phyloP scores from a whole-genome alignment of 768 basidiomycete species.

The Termitomyces heimii region DNA sequence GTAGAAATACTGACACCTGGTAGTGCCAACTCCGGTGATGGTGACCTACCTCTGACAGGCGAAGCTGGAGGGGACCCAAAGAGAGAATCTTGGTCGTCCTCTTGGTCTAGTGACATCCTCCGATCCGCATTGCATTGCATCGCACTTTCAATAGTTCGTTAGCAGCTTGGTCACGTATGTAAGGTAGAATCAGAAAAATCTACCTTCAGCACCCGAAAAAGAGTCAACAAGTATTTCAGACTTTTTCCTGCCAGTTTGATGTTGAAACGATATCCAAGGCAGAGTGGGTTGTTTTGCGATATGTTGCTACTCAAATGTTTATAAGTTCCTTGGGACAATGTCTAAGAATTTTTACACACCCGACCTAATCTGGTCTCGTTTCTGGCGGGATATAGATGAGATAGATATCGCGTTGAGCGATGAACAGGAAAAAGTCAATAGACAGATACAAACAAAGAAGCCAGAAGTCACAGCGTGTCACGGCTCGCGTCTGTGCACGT shows the following conservation, averaged over 20 bases:
- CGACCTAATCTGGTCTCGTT: not conserved
- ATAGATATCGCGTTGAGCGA: not conserved
- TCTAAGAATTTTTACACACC: not conserved
- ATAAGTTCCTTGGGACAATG: not conserved
- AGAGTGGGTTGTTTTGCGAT: not conserved
- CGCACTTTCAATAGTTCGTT: constrained; percentile 11
- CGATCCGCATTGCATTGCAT: constrained; percentile 14
- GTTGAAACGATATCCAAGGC: not conserved
- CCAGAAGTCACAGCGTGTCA: not conserved
- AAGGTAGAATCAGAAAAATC: not conserved
- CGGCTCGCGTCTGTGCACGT: not conserved
- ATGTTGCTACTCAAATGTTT: not conserved
- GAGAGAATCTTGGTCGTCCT: constrained; percentile 63
- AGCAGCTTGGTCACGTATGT: not conserved
- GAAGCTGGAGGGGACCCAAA: constrained; percentile 80
- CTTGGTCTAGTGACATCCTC: constrained; percentile 11
- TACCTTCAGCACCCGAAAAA: constrained; percentile 13
- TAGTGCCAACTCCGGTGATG: constrained; percentile 53
- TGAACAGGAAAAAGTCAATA: not conserved
- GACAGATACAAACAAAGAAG: not conserved
- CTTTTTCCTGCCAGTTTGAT: constrained; percentile 4
- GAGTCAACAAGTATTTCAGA: not conserved
- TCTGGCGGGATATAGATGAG: not conserved
- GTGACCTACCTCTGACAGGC: constrained; percentile 68
- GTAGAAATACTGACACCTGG: constrained; percentile 43